Base-by-base conservation (phyloP, 192 early-diverging fungal species). In the Backusella luteola region DNA sequence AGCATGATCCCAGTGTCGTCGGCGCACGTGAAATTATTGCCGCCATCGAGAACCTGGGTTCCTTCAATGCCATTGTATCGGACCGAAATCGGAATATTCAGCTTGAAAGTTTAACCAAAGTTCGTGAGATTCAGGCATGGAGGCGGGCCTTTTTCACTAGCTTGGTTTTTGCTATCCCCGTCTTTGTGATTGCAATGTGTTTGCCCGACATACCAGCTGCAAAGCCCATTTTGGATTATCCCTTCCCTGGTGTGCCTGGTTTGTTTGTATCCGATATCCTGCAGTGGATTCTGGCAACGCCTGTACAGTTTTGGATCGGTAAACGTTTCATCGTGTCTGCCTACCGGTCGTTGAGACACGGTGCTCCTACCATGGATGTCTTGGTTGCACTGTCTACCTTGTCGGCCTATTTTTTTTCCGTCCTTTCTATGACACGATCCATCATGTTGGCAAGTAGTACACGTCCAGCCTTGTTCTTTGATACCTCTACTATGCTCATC, bases 311-410 rank as follows among this genome's bases (percentile, higher is more conserved):
- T 86, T 89, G 89, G 15, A 82, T 98, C 17, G 97, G 96, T 2
- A 77, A 82, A 23, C 84, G 89, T 36, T 99, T 99, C 86, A 95
- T 96, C 76, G 56, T 68, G 19, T 86, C 91, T 39, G 91, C 96
- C 1, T 95, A 89, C 81, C 93, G 93, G 83, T 90, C 96, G 0
- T 73, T 97, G 26, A 82, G 85, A 59, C 96, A 97, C 71, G 88
- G 71, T 1, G 90, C 88, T 67, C 95, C 96, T 75, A 99, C 94
- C 71, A 99, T 99, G 97, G 97, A 99, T 76, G 94, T 97, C 46
- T 84, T 99, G 26, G 89, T 99, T 38, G 86, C 90, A 1, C 84
- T 97, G 11, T 94, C 95, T 7, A 99, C 97, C 1, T 83, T 94
- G 38, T 86, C 93, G 9, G 93, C 96, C 2, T 98, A 93, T 83